These are phyloP conservation scores for Cetradonia linearis DNA, from an alignment of 495 filamentous ascomycete genomes.

Conservation along the genomic window DNA sequence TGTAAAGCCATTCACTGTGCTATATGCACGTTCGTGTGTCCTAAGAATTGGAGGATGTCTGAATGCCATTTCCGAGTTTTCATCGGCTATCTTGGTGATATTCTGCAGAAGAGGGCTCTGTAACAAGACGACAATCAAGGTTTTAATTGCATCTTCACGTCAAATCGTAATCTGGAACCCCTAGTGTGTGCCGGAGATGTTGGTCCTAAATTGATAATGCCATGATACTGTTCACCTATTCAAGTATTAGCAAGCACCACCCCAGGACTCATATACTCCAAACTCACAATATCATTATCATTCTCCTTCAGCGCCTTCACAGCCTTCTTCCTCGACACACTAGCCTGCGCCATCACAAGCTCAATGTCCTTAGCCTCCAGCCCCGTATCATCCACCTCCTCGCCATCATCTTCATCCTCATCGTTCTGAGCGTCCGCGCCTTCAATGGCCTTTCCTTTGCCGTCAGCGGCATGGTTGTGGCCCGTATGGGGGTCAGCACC, in stretches of 20 bases:
- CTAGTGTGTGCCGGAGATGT: background rate
- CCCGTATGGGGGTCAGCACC: conserved; percentile 77
- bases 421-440: conserved; percentile 65
- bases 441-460: conserved; percentile 68
- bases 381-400: conserved; percentile 86
- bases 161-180: background rate
- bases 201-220: background rate
- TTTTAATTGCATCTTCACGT: background rate
- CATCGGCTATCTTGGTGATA: background rate
- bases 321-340: conserved; percentile 92
- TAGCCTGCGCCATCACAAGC: conserved; percentile 96
- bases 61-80: background rate
- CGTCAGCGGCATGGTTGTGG: conserved; percentile 57
- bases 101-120: background rate
- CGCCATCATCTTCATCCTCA: conserved; percentile 85
- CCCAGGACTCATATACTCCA: background rate
- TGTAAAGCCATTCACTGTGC: background rate
- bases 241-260: background rate
- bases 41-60: background rate
- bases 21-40: background rate
- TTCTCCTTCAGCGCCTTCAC: conserved; percentile 93
- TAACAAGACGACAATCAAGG: background rate
- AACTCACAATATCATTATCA: conserved; percentile 98
- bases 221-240: background rate
- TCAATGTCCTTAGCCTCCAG: conserved; percentile 99